These are phyloP conservation scores for Verticillium longisporum DNA, from an alignment of 2,329 filamentous ascomycete species.

Conservation along the genomic window DNA sequence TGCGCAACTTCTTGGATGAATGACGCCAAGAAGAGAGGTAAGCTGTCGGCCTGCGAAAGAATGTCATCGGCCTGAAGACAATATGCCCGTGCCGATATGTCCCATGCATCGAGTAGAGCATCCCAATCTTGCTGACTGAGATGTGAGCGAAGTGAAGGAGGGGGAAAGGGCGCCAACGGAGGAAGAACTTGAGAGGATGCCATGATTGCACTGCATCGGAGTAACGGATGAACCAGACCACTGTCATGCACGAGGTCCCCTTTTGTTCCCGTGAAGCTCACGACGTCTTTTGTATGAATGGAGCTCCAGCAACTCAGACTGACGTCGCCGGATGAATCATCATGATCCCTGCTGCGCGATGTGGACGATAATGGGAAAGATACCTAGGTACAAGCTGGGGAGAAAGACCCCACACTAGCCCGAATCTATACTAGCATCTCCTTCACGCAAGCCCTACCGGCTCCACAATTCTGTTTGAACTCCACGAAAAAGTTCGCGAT, in stretches of 20 bases:
- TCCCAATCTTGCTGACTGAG: conserved; percentile 70
- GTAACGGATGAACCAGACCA: not conserved
- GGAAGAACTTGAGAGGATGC: conserved; percentile 43
- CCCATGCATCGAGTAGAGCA: conserved; percentile 70
- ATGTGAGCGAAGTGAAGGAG: conserved; percentile 56
- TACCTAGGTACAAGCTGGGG: not conserved
- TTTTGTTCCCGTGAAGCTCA: not conserved
- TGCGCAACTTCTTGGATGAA: conserved; percentile 53
- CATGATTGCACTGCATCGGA: conserved; percentile 20
- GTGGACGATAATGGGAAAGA: not conserved
- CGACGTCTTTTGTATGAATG: not conserved
- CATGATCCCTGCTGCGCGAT: conserved; percentile 4
- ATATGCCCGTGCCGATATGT: conserved; percentile 58
- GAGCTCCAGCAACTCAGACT: not conserved
- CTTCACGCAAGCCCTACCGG: conserved; percentile 11
- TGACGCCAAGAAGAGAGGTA: conserved; percentile 57
- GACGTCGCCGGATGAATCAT: conserved; percentile 33
- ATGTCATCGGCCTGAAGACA: conserved; percentile 49
- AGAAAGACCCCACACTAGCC: not conserved
- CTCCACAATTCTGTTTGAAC: not conserved
- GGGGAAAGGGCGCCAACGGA: conserved; percentile 71
- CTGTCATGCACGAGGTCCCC: too few relatives aligned
- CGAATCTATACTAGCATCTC: too few relatives aligned
- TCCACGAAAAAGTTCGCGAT: conserved; percentile 14
- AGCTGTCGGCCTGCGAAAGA: conserved; percentile 53